Evolutionary conservation across 2,329 filamentous ascomycete species (phyloP), one percentile per base, ranked within the genome.

Genomic region (Epichloe brachyelytri): DNA sequence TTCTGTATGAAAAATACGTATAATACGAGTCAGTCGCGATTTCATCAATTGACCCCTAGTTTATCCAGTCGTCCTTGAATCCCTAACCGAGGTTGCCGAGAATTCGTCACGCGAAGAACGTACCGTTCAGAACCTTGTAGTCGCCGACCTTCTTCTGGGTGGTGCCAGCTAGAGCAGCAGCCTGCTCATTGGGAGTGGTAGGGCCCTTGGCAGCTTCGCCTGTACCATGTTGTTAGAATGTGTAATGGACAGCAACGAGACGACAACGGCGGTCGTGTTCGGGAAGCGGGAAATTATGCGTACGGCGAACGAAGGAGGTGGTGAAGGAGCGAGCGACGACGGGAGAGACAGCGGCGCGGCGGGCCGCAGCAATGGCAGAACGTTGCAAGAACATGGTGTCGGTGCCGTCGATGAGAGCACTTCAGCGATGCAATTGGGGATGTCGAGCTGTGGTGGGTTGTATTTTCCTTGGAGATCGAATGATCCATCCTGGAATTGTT

Each of bases 311-410:
- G 59, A 79, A 68, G 56, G 79, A 77, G 65, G 74, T 80, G 58
- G 76, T 69, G 66, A 84, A 80, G 68, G 70, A 74, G 67, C 80
- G 79, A 62, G 74, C 73, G 64, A 75, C 68, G 57, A 70, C 68
- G 58, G 79, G 77, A 51, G 63, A 71, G 63, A 74, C 73, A 54
- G 74, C 79, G 55, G 63, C 68, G 58, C 80, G 78, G 67, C 80
- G 80, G 63, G 78, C 79, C 65, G 73, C 78, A 60, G 75, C 70
- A 58, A 79, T 63, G 66, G 75, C 79, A 64, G 80, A 74, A 66
- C 80, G 80, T 74, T 81, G 77, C 66, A 83, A 66, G 61, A 83
- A 80, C 80, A 84, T 82, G 63, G 62, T 66, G 67, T 63, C 57
- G 57, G 52, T 53, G 46, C 51, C 40, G 53, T 54, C 54, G 55